Base-by-base conservation (phyloP, 75 land plant genomes). In the Picea glauca region DNA sequence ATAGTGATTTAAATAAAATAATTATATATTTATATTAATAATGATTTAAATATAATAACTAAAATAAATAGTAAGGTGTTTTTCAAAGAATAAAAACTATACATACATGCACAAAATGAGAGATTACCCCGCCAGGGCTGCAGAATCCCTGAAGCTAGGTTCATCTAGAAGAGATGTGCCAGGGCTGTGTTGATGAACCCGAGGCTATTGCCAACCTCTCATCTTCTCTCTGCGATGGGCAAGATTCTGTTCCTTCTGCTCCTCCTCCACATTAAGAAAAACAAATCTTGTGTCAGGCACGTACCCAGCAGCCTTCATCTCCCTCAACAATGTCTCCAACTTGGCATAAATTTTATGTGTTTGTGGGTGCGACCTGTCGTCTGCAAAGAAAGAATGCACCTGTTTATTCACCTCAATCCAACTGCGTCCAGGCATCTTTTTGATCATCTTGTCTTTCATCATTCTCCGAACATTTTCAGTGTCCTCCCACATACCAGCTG, bases 401-500 rank as follows among this genome's bases (percentile, higher is more conserved):
- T 21, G 67, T 11, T 63, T 63, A n/a, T 77, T 23, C 17, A 7
- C 35, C 31, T 77, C 78, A 58, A 77, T 77, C 78, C 70, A 59
- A 14, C 78, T 77, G 72, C 78, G 31, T 1, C 78, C 78, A 12
- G 78, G 78, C 21, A 58, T 63, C 78, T 77, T 77, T 30, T 58
- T 65, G 12, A 77, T 63, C 23, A 18, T 74, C 31, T 74, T 59
- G 7, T 77, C 76, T 33, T 58, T 63, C 75, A 77, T 77, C 70
- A 64, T 31, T 33, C 38, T 33, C 68, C 68, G 14, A n/a, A 56
- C 76, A 20, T 30, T 75, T 7, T 62, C 38, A 33, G 38, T 78
- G 40, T 78, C 79, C 26, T 38, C 15, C 77, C 77, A 68, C 77
- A 33, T 76, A 46, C 81, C 81, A 20, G 80, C 26, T 17, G 18